Evolutionary conservation across 495 filamentous ascomycete genomes (phyloP), one percentile per base, ranked within the genome.

Genomic region (Podospora fimiseda): DNA sequence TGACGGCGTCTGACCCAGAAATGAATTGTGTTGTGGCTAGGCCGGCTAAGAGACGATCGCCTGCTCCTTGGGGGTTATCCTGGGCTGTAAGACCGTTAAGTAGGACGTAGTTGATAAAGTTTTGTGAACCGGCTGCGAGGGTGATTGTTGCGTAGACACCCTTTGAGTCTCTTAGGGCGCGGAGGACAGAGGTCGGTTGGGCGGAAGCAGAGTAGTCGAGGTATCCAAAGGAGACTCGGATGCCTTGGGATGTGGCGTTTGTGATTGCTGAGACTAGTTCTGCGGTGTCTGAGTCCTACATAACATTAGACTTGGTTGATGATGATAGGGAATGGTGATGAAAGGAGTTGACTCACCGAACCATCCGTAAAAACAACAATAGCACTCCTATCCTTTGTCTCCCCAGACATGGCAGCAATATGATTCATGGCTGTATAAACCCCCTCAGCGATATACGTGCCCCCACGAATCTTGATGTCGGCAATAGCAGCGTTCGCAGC

Each of bases 331-430:
- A 39, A 19, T 3, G 33, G 33, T 11, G 15, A 6, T 13, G 2
- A 49, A n/a, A n/a, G n/a, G n/a, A n/a, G n/a, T n/a, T n/a, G 41
- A 36, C 51, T 33, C 16, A 59, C 62, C 48, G 48, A n/a, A 11
- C 67, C 67, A 43, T 70, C 67, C 9, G 67, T 70, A 44, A 66
- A 63, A 9, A 70, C 67, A 2, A 70, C 56, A 52, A 70, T 66
- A 45, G 63, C 60, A 50, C 45, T 57, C 15, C 61, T 47, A 23
- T 60, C 56, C 11, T 49, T 49, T 2, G 65, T 62, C 14, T 27
- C 38, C 5, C 60, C 59, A 1, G 48, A 37, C 45, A 49, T 52
- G 22, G 27, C 23, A 7, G 38, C 50, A 15, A 67, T 41, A 19
- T 66, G 51, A 9, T 50, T 54, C 19, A 63, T 61, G 1, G 59